Base-by-base conservation (phyloP, 2,329 filamentous ascomycete genomes). In the Clarireedia hainanense region DNA sequence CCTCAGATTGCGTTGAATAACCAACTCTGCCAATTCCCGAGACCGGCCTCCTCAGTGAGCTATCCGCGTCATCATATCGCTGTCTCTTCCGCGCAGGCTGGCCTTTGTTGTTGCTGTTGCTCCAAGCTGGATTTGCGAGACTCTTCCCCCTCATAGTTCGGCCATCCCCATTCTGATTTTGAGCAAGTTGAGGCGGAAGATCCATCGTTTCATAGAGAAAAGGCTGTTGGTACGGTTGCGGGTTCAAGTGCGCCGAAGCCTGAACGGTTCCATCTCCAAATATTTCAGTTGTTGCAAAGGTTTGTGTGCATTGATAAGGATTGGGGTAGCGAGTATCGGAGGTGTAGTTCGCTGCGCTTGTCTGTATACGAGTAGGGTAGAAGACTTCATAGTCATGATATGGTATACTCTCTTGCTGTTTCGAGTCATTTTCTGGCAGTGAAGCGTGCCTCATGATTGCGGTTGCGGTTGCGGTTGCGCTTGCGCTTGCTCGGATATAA, bases 361-460 rank as follows among this genome's bases (percentile, higher is more conserved):
- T 12, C 30, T 48, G 51, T 45, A 20, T 20, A 20, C 20, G 20
- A 20, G 48, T 26, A 7, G 43, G 30, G 34, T 48, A 54, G 7
- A 23, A 42, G 12, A 10, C 10, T 48, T 54, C 43, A n/a, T 54
- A 48, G n/a, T 47, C 51, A 37, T 54, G 27, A n/a, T 54, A 48
- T 15, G 43, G 20, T 20, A 48, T 48, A 3, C 14, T 40, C 17
- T 48, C 34, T 14, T 42, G 36, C 34, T 48, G 51, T 14, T 40
- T 48, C 17, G n/a, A 30, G 14, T 30, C n/a, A 48, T 17, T 15
- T 15, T 54, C 51, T 30, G 47, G 43, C 27, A 20, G 34, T 20
- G n/a, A n/a, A 17, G 34, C 15, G 20, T 12, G 51, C 12, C 40
- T 43, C 45, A 54, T 54, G 51, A 17, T 54, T 20, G 20, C 20